Evolutionary conservation across 768 basidiomycete genomes (phyloP), one percentile per base, ranked within the genome.

Genomic region (Pseudohyphozyma bogoriensis): DNA sequence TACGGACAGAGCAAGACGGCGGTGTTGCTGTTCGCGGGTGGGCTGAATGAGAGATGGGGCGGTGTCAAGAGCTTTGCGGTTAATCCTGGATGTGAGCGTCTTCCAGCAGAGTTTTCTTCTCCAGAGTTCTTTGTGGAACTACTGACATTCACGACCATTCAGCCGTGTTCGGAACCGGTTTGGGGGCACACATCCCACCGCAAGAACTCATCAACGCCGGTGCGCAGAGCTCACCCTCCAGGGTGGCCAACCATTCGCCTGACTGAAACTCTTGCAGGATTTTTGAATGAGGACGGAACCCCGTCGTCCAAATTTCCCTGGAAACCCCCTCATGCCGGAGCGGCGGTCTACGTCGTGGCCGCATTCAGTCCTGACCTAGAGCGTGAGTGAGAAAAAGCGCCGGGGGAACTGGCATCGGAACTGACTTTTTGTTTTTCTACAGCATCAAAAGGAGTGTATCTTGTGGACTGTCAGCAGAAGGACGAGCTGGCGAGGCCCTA

Each of bases 1-100:
- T 62, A 65, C 45, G 49, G 39, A 0, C 45, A 55, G 26, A 31
- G 58, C 2, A 66, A 66, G 35, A 63, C 65, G 20, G 65, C 56
- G 26, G 59, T 59, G 61, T 40, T 66, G 4, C 60, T 57, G 4
- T 61, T 57, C 51, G 37, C 63, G 24, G 42, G 42, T 8, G 59
- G 28, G 4, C 32, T 67, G 1, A 29, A 58, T 13, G 42, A 55
- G 12, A 49, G 51, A n/a, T 42, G 40, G 40, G 40, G n/a, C 1
- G 51, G 49, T 6, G 26, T 55, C n/a, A 24, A 31, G 16, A 12
- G 57, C 28, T 60, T 54, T 39, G 33, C 45, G 31, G 42, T 64
- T 29, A 58, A 63, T 28, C 55, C 55, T 9, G 56, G 64, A 22
- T n/a, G n/a, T n/a, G n/a, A n/a, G n/a, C n/a, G n/a, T n/a, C n/a